Evolutionary conservation across 768 basidiomycete species (phyloP), one percentile per base, ranked within the genome.

Genomic region (Lentinula sp.): DNA sequence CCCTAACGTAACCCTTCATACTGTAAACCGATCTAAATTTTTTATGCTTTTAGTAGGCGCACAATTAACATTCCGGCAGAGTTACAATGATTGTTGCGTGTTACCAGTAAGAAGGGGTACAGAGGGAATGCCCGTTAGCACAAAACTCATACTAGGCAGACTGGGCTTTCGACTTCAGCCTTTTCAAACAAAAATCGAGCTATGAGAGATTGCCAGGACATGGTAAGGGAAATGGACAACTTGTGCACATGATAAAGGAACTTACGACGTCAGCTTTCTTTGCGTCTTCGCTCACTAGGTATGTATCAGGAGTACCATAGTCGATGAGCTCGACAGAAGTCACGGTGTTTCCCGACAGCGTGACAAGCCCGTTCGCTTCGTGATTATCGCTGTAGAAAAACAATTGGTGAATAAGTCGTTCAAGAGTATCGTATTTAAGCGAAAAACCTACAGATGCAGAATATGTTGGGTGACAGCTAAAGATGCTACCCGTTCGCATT

Each of bases 1-100:
- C 95, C 95, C 46, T 98, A 74, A 77, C 48, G 50, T 35, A 13
- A 39, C 1, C 37, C 9, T 39, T 28, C 3, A 9, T 3, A 39
- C 37, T 8, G 13, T 39, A 4, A 28, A 28, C 28, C 28, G 28
- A 28, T 28, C 28, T 28, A 28, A 28, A 3, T 3, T 28, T 2
- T 28, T 28, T 28, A 28, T 28, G 28, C 28, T 28, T 28, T 28
- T 28, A 28, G 2, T 28, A 28, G 28, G 28, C 28, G 28, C 28
- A 28, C 2, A 28, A 28, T 28, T 28, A 28, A 28, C 28, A 28
- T 28, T 28, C 28, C 3, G 28, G 28, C 28, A 28, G 28, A 28
- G 28, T 28, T 28, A 28, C 28, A 28, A 28, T 28, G 28, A 28
- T 28, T 28, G 28, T 28, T 28, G 28, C 28, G 28, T 28, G 28